phyloP scores from a whole-genome alignment of 768 basidiomycete genomes.

The Calocybe gangraenosa region DNA sequence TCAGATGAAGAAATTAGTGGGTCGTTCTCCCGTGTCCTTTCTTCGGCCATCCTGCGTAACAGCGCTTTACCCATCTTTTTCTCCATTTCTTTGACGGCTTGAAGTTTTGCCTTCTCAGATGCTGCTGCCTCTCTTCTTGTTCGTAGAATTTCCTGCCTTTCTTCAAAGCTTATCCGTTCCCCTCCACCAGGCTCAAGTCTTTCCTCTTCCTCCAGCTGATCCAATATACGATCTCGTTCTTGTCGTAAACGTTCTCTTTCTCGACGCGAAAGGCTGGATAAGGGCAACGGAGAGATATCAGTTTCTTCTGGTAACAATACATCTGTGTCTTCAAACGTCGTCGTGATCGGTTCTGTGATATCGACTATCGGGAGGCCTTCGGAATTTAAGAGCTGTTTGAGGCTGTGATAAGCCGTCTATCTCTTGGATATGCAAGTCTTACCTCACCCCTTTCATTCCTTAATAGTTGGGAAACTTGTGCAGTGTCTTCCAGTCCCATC shows the following conservation, averaged over 20 bases:
- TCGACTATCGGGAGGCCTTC: constrained; percentile 80
- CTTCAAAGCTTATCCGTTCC: constrained; percentile 34
- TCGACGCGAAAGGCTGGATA: constrained; percentile 38
- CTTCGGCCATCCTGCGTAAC: constrained; percentile 39
- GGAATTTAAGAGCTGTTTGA: constrained; percentile 59
- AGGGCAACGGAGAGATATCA: constrained; percentile 43
- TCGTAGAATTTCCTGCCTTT: constrained; percentile 42
- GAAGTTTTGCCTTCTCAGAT: constrained; percentile 33
- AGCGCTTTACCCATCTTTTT: constrained; percentile 78
- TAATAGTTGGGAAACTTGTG: constrained; percentile 26
- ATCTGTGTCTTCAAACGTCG: constrained; percentile 14
- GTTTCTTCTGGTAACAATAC: constrained; percentile 33
- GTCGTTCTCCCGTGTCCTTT: constrained; percentile 32
- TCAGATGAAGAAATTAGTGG: constrained; percentile 30
- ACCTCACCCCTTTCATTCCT: constrained; percentile 64
- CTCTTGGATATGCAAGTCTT: constrained; percentile 24
- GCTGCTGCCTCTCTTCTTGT: constrained; percentile 46
- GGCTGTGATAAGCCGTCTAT: constrained; percentile 18
- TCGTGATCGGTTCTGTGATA: constrained; percentile 55
- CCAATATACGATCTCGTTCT: constrained; percentile 63
- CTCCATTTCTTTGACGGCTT: constrained; percentile 52
- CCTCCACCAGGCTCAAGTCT: constrained; percentile 37
- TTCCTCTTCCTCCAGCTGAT: constrained; percentile 72
- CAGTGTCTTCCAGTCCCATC: constrained; percentile 40
- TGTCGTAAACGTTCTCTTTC: constrained; percentile 48